Percentiles rank a stretch among this genome's conserved stretches.
Evolutionary conservation across 352 stramenopile species (phyloP).

Genomic region (Globisporangium rhizosaccharum): DNA sequence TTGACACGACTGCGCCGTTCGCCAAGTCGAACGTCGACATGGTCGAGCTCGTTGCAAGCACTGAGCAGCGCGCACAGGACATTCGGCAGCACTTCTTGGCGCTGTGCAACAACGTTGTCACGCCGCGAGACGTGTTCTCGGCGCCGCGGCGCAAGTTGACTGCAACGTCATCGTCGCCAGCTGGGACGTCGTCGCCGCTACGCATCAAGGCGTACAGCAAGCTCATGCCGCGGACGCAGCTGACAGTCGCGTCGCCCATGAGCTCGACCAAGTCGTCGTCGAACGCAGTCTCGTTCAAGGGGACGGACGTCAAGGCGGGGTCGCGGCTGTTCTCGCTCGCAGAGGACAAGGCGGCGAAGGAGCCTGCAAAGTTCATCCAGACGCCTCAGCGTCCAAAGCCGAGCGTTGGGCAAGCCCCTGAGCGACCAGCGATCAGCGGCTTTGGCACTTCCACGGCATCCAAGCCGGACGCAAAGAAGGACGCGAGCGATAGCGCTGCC

Average conservation of each 20-base stretch:
- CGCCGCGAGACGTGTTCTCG: slow-evolving; percentile 45
- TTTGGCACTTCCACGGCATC: background rate
- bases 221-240: slow-evolving; percentile 59
- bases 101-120: slow-evolving; percentile 60
- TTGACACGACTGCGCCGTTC: slow-evolving; percentile 14
- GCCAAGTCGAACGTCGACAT: slow-evolving; percentile 41
- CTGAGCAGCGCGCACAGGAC: slow-evolving; percentile 36
- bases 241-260: slow-evolving; percentile 63
- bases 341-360: slow-evolving; percentile 53
- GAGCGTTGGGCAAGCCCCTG: slow-evolving; percentile 28
- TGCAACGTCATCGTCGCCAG: slow-evolving; percentile 4
- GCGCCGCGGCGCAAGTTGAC: slow-evolving; percentile 34
- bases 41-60: slow-evolving; percentile 34
- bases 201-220: slow-evolving; percentile 54
- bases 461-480: slow-evolving; percentile 3
- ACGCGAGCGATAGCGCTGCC: background rate
- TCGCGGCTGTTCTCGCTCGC: slow-evolving; percentile 54
- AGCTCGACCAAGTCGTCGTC: slow-evolving; percentile 37
- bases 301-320: slow-evolving; percentile 42
- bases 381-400: slow-evolving; percentile 36
- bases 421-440: slow-evolving; percentile 26
- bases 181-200: slow-evolving; percentile 21
- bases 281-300: slow-evolving; percentile 50
- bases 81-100: slow-evolving; percentile 47
- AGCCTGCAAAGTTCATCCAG: slow-evolving; percentile 43